Evolutionary conservation across 1,284 basidiomycete species (phyloP).

Genomic region (Cryptococcus sp.): DNA sequence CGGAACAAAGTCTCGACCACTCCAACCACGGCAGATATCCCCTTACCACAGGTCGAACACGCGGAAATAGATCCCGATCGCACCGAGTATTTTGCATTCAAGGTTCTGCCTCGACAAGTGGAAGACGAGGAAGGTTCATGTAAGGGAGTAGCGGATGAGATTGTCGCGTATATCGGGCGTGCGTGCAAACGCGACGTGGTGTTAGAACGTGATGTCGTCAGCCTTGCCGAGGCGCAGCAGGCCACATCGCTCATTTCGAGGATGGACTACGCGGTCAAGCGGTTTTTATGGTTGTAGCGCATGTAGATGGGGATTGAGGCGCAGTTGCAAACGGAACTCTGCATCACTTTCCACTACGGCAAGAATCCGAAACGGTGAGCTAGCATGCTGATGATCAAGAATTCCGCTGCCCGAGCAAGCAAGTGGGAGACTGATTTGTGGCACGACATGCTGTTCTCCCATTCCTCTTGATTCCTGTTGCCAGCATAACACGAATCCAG

Average conservation of each 20-base stretch:
- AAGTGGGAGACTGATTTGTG: too few relatives aligned
- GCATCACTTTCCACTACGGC: too few relatives aligned
- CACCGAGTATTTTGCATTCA: constrained; percentile 55
- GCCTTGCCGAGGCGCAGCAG: constrained; percentile 74
- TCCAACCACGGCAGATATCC: constrained; percentile 1
- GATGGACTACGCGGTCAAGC: constrained; percentile 87
- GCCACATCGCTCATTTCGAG: constrained; percentile 80
- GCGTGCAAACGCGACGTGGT: constrained; percentile 70
- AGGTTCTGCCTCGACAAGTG: constrained; percentile 55
- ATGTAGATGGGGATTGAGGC: not conserved
- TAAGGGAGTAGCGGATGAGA: constrained; percentile 70
- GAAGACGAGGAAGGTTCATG: constrained; percentile 70
- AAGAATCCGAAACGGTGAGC: too few relatives aligned
- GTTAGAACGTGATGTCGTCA: constrained; percentile 71
- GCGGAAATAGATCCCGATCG: constrained; percentile 24
- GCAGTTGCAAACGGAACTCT: too few relatives aligned
- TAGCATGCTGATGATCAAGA: too few relatives aligned
- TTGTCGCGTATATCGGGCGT: constrained; percentile 68
- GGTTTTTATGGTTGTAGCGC: constrained; percentile 70
- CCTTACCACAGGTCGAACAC: constrained; percentile 20
- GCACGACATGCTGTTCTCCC: too few relatives aligned
- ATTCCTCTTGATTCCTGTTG: too few relatives aligned
- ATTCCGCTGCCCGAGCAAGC: too few relatives aligned
- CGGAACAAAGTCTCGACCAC: constrained; percentile 58
- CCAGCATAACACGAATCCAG: too few relatives aligned